phyloP scores from a whole-genome alignment of 2,329 filamentous ascomycete species.

The Sarocladiaceae sp. region DNA sequence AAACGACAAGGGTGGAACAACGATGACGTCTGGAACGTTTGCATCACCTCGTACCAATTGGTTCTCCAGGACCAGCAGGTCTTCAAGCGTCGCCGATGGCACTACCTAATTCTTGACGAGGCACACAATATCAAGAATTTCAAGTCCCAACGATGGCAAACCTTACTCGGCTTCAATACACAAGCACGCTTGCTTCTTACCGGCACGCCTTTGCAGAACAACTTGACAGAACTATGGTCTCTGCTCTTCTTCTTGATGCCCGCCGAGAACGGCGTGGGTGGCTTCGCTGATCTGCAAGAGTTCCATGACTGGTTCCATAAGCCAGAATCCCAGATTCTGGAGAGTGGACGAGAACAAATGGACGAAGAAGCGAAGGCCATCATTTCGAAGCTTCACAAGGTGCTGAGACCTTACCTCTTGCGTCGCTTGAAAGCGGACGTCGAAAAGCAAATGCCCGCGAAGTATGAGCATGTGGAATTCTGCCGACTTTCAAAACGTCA shows the following conservation, averaged over 20 bases:
- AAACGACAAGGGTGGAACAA: slow-evolving; percentile 93
- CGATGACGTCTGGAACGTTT: slow-evolving; percentile 91
- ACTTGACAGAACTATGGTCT: slow-evolving; percentile 94
- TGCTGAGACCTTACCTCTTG: slow-evolving; percentile 85
- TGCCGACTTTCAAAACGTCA: slow-evolving; percentile 94
- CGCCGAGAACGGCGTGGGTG: slow-evolving; percentile 76
- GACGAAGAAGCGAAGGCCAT: slow-evolving; percentile 90
- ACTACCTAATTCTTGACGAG: slow-evolving; percentile 97
- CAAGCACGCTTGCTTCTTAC: slow-evolving; percentile 81
- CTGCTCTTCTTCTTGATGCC: slow-evolving; percentile 95
- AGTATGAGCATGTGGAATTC: slow-evolving; percentile 95
- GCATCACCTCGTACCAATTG: slow-evolving; percentile 95
- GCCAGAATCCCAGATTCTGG: slow-evolving; percentile 91
- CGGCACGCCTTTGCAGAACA: slow-evolving; percentile 94
- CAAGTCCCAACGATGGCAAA: slow-evolving; percentile 95
- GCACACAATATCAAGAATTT: slow-evolving; percentile 99
- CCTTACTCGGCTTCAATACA: slow-evolving; percentile 88
- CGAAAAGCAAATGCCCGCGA: slow-evolving; percentile 97
- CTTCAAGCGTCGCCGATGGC: slow-evolving; percentile 88
- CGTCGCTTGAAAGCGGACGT: slow-evolving; percentile 91
- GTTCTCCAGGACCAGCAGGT: slow-evolving; percentile 91
- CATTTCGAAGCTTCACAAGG: slow-evolving; percentile 88
- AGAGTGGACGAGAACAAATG: slow-evolving; percentile 88
- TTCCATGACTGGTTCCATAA: slow-evolving; percentile 96
- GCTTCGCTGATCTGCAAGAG: slow-evolving; percentile 90